phyloP scores from a whole-genome alignment of 108 stramenopile species.

The Nannochloropsis gaditana region DNA sequence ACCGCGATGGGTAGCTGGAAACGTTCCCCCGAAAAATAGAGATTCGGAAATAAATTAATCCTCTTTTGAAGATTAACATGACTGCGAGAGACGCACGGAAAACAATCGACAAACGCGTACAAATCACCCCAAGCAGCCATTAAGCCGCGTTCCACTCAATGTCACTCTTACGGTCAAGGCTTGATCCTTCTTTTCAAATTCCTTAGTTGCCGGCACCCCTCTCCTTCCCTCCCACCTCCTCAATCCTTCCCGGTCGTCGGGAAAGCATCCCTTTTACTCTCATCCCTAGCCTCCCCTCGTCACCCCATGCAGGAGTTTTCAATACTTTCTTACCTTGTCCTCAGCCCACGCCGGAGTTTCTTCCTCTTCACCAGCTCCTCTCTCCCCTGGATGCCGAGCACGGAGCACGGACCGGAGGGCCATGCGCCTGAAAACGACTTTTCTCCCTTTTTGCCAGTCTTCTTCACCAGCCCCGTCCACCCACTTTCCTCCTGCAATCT shows the following conservation, averaged over 20 bases:
- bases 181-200: not conserved
- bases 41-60: too few species aligned
- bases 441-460: not conserved
- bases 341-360: not conserved
- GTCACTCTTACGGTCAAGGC: not conserved
- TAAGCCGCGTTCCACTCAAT: not conserved
- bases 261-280: too few species aligned
- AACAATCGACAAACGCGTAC: not conserved
- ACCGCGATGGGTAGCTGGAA: not conserved
- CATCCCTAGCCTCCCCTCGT: too few species aligned
- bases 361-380: not conserved
- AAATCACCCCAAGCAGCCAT: not conserved
- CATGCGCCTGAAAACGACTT: not conserved
- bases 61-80: not conserved
- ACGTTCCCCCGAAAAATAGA: too few species aligned
- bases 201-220: not conserved
- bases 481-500: not conserved
- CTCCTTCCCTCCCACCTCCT: not conserved
- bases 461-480: not conserved
- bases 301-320: too few species aligned
- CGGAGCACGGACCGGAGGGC: slow-evolving; percentile 18
- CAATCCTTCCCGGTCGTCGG: not conserved
- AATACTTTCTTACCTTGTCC: not conserved
- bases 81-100: not conserved
- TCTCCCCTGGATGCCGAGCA: not conserved